phyloP scores from a whole-genome alignment of 495 filamentous ascomycete genomes.

The Terfezia boudieri region DNA sequence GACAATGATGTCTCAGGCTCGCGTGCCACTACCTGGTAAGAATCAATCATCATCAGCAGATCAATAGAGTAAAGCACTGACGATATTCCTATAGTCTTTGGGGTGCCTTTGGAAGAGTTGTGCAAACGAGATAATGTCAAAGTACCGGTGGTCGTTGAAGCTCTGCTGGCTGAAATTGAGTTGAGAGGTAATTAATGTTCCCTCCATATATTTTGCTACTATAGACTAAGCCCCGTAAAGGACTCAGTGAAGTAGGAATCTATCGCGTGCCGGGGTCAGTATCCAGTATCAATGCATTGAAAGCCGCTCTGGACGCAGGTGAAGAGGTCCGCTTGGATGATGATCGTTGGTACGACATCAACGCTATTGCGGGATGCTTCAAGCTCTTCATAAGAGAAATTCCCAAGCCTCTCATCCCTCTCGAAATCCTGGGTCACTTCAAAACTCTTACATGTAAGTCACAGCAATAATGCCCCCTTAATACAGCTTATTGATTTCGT shows the following conservation, averaged over 20 bases:
- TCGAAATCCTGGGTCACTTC: constrained; percentile 13
- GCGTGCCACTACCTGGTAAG: constrained; percentile 12
- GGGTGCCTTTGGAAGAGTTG: constrained; percentile 17
- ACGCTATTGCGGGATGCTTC: constrained; percentile 19
- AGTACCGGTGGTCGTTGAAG: constrained; percentile 19
- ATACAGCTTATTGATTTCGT: constrained; percentile 3
- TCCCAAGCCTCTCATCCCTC: constrained; percentile 13
- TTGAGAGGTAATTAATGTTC: constrained; percentile 9
- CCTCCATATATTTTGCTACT: neutral
- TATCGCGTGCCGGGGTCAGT: constrained; percentile 21
- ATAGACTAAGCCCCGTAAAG: constrained; percentile 1
- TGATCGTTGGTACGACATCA: constrained; percentile 21
- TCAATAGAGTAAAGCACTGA: neutral
- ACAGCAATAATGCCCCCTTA: neutral
- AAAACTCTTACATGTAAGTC: constrained; percentile 14
- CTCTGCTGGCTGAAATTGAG: constrained; percentile 18
- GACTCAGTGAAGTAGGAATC: constrained; percentile 17
- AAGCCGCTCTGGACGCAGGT: constrained; percentile 17
- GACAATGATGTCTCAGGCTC: constrained; percentile 13
- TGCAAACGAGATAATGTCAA: constrained; percentile 19
- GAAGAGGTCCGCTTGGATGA: constrained; percentile 20
- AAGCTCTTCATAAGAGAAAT: constrained; percentile 21
- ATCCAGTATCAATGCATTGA: constrained; percentile 18
- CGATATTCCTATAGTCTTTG: constrained; percentile 10
- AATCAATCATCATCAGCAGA: neutral